Evolutionary conservation across 1,284 basidiomycete genomes (phyloP), one percentile per base, ranked within the genome.

Genomic region (Heterobasidion annosum): DNA sequence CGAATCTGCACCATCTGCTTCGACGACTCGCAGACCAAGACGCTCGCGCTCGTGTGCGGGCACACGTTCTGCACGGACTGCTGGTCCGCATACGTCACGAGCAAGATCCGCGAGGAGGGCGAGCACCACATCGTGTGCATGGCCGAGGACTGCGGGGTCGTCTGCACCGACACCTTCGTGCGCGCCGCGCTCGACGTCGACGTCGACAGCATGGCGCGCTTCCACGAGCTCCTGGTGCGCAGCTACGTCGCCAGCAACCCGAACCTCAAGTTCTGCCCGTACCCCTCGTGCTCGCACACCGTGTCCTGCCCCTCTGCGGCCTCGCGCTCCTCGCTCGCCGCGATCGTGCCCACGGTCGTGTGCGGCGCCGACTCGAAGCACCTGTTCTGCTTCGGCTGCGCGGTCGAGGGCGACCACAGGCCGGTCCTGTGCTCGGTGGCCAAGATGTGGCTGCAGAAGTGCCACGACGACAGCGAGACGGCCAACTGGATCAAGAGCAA

Each of bases 401-500:
- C 82, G 47, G 81, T 92, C 61, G 85, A 91, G 63, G 81, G 77
- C 59, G 93, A 96, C 64, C 96, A 99, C 67, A 81, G 93, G 34
- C 96, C 96, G 0, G 85, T 96, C 47, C 81, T 97, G 50, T 99
- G 96, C 70, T 77, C 74, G 9, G 85, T 97, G 32, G 92, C 94
- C 62, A 88, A 81, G 74, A 79, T 93, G 72, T 99, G 97, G 97
- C 73, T 97, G 64, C 93, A 91, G 79, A 99, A 99, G 71, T 98
- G 96, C 70, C 84, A 85, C 54, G 96, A 99, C 68, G 96, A 99
- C 67, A 93, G 90, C 61, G 97, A 99, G 75, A 99, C 96, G 16
- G 93, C 94, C 43, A 98, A 99, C 68, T 99, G 96, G 96, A 95
- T 99, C 73, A 93, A 91, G 78, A 98, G 94, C 62, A 98, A 99